Conservation (phyloP, 352 stramenopile genomes). For the Pythium volutum region DNA sequence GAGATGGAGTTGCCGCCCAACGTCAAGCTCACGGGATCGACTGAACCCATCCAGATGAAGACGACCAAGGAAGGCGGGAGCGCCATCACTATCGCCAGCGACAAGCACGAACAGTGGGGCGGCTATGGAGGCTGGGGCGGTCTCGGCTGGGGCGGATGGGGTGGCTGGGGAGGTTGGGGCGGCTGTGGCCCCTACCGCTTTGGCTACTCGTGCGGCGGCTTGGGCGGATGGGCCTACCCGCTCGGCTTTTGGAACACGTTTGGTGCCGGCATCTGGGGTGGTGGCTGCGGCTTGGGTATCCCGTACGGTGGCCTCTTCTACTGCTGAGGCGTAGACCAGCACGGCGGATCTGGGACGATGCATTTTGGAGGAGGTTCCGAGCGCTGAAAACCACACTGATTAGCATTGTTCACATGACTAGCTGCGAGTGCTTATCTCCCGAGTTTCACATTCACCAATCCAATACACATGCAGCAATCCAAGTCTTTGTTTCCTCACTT, state of each 20-base stretch:
- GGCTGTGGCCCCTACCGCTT: conserved; percentile 3
- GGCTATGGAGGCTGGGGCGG: neutral
- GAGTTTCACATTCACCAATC: no score
- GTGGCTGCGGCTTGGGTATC: neutral
- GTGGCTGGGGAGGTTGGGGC: neutral
- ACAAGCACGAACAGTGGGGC: conserved; percentile 1
- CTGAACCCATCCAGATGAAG: neutral
- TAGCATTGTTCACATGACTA: no score
- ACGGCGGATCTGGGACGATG: no score
- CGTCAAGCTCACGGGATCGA: conserved; percentile 3
- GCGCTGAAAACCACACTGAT: no score
- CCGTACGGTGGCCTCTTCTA: neutral
- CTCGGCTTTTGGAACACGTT: neutral
- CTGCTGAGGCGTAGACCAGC: no score
- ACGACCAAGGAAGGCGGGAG: conserved; percentile 1
- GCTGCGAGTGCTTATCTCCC: no score
- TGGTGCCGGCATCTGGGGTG: neutral
- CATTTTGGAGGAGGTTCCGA: no score
- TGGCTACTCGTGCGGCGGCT: neutral
- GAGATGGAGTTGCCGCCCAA: neutral
- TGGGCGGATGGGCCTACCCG: neutral
- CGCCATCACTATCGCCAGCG: neutral
- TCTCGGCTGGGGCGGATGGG: neutral
- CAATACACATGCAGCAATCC: no score
- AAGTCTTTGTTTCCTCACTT: no score